Conservation (phyloP, 2,329 filamentous ascomycete species). For the Onygenales sp. region DNA sequence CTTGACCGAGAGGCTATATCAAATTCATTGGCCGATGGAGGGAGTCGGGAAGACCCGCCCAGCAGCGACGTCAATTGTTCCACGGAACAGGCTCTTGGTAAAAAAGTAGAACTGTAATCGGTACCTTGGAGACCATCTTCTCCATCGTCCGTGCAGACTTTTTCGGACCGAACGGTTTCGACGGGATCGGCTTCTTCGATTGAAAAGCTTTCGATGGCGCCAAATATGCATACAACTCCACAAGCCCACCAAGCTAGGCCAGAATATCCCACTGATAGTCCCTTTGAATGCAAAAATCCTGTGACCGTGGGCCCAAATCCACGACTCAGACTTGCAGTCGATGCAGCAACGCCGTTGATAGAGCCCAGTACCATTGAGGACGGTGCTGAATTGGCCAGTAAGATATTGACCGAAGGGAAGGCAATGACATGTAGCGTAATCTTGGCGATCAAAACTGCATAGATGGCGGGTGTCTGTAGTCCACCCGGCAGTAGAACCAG, state of each 20-base stretch:
- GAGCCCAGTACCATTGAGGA: conserved; percentile 77
- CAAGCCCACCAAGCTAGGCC: conserved; percentile 92
- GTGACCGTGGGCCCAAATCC: conserved; percentile 84
- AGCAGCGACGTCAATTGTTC: not conserved
- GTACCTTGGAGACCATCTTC: conserved; percentile 23
- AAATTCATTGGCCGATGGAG: not conserved
- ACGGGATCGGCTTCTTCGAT: conserved; percentile 55
- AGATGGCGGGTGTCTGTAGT: conserved; percentile 65
- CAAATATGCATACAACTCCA: conserved; percentile 63
- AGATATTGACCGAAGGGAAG: conserved; percentile 81
- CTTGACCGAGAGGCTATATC: not conserved
- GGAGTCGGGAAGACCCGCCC: not conserved
- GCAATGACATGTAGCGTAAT: conserved; percentile 86
- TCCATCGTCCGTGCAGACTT: conserved; percentile 1
- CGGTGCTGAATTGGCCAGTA: conserved; percentile 80
- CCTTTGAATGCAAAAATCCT: conserved; percentile 72
- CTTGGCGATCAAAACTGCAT: conserved; percentile 74
- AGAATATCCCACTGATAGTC: conserved; percentile 70
- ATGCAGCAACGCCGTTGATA: conserved; percentile 86
- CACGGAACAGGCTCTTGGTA: not conserved
- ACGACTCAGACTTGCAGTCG: conserved; percentile 78
- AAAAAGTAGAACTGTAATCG: not conserved
- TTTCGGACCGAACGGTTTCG: conserved; percentile 4
- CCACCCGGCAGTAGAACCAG: conserved; percentile 68
- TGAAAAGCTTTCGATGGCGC: conserved; percentile 64